Evolutionary conservation across 352 stramenopile species (phyloP).

Genomic region (Pythium rhizo-oryzae): DNA sequence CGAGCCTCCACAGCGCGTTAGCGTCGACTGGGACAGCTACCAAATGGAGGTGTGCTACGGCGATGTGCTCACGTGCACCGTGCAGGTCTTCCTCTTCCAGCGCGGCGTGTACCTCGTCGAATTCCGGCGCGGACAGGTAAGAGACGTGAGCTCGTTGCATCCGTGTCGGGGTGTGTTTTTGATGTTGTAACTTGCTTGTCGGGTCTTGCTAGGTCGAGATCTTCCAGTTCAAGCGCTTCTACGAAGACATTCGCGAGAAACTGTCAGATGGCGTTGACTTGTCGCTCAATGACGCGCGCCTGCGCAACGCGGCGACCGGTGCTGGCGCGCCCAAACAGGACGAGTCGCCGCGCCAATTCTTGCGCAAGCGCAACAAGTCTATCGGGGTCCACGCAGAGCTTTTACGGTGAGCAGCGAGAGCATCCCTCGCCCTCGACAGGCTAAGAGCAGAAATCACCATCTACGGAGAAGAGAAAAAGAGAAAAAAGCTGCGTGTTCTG

Average conservation of each 20-base stretch:
- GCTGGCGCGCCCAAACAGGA: not conserved
- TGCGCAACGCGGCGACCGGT: not conserved
- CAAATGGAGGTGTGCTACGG: slow-evolving; percentile 70
- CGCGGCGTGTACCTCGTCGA: slow-evolving; percentile 82
- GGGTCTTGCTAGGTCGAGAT: slow-evolving; percentile 79
- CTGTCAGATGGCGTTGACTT: slow-evolving; percentile 56
- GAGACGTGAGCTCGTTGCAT: not conserved
- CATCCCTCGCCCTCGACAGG: not conserved
- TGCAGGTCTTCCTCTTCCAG: slow-evolving; percentile 84
- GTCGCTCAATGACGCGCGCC: slow-evolving; percentile 2
- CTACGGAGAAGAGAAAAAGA: not conserved
- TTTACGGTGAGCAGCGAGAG: slow-evolving; percentile 9
- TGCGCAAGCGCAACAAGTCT: slow-evolving; percentile 72
- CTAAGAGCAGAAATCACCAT: not conserved
- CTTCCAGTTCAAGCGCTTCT: slow-evolving; percentile 89
- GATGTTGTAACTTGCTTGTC: not conserved
- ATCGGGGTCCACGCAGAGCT: slow-evolving; percentile 37
- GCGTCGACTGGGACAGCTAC: slow-evolving; percentile 75
- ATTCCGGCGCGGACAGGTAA: slow-evolving; percentile 75
- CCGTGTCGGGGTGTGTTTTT: not conserved
- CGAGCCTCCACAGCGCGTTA: slow-evolving; percentile 51
- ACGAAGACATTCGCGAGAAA: slow-evolving; percentile 72
- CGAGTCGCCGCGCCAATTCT: slow-evolving; percentile 13
- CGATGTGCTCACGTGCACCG: slow-evolving; percentile 65
- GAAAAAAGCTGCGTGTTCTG: slow-evolving; percentile 15